Evolutionary conservation across 768 basidiomycete genomes (phyloP), one percentile per base, ranked within the genome.

Genomic region (Candolleomyces efflorescens): DNA sequence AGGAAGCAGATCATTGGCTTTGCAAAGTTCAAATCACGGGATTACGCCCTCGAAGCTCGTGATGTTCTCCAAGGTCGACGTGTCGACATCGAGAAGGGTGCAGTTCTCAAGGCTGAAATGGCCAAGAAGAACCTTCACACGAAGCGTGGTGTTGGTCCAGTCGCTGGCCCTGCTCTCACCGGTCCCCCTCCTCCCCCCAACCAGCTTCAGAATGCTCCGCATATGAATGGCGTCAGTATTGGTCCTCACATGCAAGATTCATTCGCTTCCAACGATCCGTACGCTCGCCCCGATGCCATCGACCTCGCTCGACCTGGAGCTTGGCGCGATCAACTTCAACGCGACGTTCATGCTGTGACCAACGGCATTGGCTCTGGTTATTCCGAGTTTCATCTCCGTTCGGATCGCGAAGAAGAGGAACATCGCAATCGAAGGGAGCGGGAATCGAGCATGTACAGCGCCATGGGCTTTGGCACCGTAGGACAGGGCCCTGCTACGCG

Each of bases 71-170:
- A 95, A 68, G 94, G 96, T 5, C 80, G 89, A 54, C 82, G 92
- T 56, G 91, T 98, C 37, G 97, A 98, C 65, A 84, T 90, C 32
- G 91, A 98, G 71, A 94, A 93, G 65, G 94, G 94, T 13, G 86
- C 92, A 0, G 88, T 94, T 2, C 71, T 99, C 39, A 98, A 98
- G 71, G 97, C 96, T 20, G 97, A 98, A 74, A 98, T 99, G 95
- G 97, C 97, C 18, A 98, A 98, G 84, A 99, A 99, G 82, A 98
- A 99, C 67, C 73, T 99, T 39, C 96, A 99, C 67, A 96, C 94
- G 18, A 97, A 96, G 76, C 79, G 92, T 39, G 90, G 90, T 2
- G 86, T 93, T 22, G 91, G 91, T n/a, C 84, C 84, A 5, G 76
- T 84, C 18, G 75, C 75, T 37, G 75, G 72, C n/a, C 57, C 68